A percentile compares a stretch with the other conserved stretches of the same genome.
phyloP scores from a whole-genome alignment of 2,329 filamentous ascomycete genomes.

The Emericellopsis cladophorae region DNA sequence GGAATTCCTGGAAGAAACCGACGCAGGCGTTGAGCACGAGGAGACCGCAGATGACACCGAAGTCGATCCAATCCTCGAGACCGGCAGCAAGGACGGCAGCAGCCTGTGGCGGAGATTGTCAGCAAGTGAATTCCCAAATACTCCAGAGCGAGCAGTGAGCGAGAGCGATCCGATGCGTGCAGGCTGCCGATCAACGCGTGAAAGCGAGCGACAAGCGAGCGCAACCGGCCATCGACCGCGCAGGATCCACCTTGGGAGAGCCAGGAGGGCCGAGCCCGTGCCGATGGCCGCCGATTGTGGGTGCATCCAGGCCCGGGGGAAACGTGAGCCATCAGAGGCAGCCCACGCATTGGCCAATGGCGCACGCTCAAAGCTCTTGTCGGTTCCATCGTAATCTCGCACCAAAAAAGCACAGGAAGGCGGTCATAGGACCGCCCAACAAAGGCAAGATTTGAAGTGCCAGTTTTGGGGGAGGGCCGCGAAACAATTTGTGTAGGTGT shows the following conservation, averaged over 20 bases:
- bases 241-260: background rate
- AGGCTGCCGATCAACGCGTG: background rate
- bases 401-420: constrained; percentile 13
- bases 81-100: constrained; percentile 71
- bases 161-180: background rate
- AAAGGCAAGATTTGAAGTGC: too few species aligned
- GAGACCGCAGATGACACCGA: constrained; percentile 78
- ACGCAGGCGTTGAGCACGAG: constrained; percentile 75
- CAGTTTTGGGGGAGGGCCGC: too few species aligned
- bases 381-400: constrained; percentile 12
- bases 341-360: too few species aligned
- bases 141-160: background rate
- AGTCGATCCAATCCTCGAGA: constrained; percentile 84
- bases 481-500: too few species aligned
- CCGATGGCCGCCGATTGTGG: too few species aligned
- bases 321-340: too few species aligned
- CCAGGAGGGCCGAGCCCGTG: too few species aligned
- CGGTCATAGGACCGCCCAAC: too few species aligned
- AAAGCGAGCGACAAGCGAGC: background rate
- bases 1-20: constrained; percentile 81
- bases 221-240: background rate
- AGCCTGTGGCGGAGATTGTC: constrained; percentile 27
- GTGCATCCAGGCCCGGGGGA: too few species aligned
- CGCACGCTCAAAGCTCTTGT: constrained; percentile 12
- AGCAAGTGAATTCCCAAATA: constrained; percentile 10